Conservation (phyloP, 345 rosid genomes). For the Acer saccharum region DNA sequence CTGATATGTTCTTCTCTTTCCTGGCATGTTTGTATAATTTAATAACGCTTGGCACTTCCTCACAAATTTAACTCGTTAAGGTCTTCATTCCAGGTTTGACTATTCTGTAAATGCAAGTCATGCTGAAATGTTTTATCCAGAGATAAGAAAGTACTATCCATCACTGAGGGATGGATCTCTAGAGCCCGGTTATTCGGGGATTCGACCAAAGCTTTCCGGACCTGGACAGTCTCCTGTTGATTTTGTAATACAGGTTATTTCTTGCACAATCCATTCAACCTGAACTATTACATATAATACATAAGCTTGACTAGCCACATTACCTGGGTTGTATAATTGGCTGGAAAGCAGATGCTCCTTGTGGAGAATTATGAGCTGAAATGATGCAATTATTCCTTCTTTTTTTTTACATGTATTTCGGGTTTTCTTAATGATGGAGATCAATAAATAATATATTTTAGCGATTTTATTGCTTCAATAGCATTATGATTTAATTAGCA, state of each 20-base stretch:
- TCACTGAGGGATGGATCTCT: constrained; percentile 68
- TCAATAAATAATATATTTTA: neutral
- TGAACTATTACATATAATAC: neutral
- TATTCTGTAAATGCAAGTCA: constrained; percentile 56
- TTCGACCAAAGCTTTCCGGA: constrained; percentile 82
- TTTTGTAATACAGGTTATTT: constrained; percentile 78
- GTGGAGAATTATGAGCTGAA: constrained; percentile 3
- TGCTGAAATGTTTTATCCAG: constrained; percentile 66
- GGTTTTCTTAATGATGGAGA: neutral
- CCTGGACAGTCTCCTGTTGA: constrained; percentile 65
- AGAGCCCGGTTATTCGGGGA: constrained; percentile 82
- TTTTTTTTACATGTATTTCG: neutral
- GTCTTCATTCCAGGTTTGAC: constrained; percentile 56
- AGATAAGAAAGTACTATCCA: constrained; percentile 82
- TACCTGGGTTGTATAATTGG: neutral
- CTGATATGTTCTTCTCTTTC: neutral
- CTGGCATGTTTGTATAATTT: neutral
- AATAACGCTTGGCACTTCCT: neutral
- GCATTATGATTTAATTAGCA: neutral
- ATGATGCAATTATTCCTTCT: neutral
- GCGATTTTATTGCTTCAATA: neutral
- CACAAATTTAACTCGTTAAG: constrained; percentile 12
- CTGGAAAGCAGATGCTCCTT: neutral
- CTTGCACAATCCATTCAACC: constrained; percentile 5
- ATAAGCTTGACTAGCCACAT: neutral